Evolutionary conservation across 495 filamentous ascomycete genomes (phyloP), one percentile per base, ranked within the genome.

Genomic region (Penicillium arizonense): DNA sequence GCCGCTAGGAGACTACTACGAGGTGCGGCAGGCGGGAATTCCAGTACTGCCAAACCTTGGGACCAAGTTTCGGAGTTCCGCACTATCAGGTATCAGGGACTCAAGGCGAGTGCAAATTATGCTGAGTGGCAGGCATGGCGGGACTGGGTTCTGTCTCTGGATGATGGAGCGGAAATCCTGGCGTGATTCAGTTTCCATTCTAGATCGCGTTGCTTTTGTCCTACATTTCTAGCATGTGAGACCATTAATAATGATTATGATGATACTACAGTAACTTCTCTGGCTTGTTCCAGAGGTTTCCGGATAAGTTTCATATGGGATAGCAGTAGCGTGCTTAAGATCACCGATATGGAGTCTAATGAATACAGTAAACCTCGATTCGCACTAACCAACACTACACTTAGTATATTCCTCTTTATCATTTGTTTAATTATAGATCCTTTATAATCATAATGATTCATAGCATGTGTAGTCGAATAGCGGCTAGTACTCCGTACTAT

Each of bases 61-160:
- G 76, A 75, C 38, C 84, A 87, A 50, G 83, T 94, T 30, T 76
- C 70, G 2, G 82, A 88, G 33, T 78, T 96, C 59, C 81, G 81
- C 46, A 82, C 90, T 1, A 82, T 91, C 44, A 77, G 86, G 52
- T 97, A 96, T 68, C 87, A 92, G 70, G 91, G 94, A 11, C 80
- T 77, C 63, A 87, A 82, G 76, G 84, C 84, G 44, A 84, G 75
- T 30, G 68, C 91, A 30, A 77, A 62, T 44, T 97, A 87, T 65
- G 71, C 64, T 12, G 87, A 90, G 51, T 97, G 86, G 80, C 84
- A 81, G 67, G 75, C 73, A 46, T 95, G 90, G 89, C 79, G 84
- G 61, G 75, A 83, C 7, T 95, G 90, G 91, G 83, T 85, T 24
- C 61, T 80, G 38, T 64, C 65, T 45, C 41, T 72, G 57, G 70